phyloP scores from a whole-genome alignment of 2,329 filamentous ascomycete species.

The Cytospora paraplurivora region DNA sequence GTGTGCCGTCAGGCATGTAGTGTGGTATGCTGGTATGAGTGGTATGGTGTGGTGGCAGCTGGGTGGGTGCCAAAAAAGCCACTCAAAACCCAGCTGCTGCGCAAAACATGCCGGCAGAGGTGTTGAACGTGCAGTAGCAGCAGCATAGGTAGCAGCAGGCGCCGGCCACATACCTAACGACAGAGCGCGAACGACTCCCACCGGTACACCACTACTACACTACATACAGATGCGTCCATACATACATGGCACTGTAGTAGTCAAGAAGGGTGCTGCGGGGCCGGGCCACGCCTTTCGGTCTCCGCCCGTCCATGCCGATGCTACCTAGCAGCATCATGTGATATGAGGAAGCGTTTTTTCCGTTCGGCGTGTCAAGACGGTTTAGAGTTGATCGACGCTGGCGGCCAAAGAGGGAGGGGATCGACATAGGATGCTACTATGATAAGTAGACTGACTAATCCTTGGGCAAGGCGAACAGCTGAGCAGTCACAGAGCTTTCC shows the following conservation, averaged over 20 bases:
- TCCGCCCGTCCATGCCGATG: conserved; percentile 15
- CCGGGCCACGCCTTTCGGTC: conserved; percentile 2
- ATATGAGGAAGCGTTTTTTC: conserved; percentile 1
- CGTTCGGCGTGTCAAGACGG: conserved; percentile 14
- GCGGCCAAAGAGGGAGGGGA: conserved; percentile 26
- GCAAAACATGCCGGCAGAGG: conserved; percentile 26
- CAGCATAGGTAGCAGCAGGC: conserved; percentile 1
- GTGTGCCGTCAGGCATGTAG: background rate
- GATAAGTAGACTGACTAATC: conserved; percentile 8
- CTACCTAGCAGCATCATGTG: conserved; percentile 6
- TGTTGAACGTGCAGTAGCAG: conserved; percentile 10
- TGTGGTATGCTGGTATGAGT: background rate
- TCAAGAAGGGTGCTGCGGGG: conserved; percentile 11
- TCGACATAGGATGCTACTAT: conserved; percentile 12
- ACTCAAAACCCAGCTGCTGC: conserved; percentile 16
- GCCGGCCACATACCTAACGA: conserved; percentile 10
- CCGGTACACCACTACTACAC: background rate
- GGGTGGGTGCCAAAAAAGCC: conserved; percentile 5
- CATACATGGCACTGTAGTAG: background rate
- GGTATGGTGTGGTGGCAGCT: too few relatives aligned
- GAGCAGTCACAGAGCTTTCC: background rate
- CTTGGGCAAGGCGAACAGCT: conserved; percentile 4
- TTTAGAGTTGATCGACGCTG: conserved; percentile 25
- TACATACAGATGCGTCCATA: too few relatives aligned
- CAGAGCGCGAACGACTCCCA: conserved; percentile 11